phyloP scores from a whole-genome alignment of 148 eudicot genomes.

The Rhododendron molle region DNA sequence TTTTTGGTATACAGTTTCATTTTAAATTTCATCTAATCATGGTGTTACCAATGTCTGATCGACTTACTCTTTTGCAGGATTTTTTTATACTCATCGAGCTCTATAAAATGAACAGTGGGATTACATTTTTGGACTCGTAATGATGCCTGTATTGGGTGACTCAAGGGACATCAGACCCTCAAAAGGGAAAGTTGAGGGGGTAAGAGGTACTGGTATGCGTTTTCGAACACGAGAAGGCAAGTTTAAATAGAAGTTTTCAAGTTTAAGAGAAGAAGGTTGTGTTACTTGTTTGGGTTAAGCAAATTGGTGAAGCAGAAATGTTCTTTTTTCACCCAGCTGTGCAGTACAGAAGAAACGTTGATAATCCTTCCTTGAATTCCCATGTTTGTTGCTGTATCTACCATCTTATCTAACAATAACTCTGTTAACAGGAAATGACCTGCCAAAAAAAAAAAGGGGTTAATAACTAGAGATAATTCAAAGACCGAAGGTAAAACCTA shows the following conservation, averaged over 20 bases:
- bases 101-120: not conserved
- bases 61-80: not conserved
- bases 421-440: conserved; percentile 94
- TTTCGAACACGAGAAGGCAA: too few species aligned
- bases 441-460: conserved; percentile 19
- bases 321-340: conserved; percentile 75
- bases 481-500: not conserved
- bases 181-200: not conserved
- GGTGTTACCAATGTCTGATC: not conserved
- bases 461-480: not conserved
- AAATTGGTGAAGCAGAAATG: conserved; percentile 48
- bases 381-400: conserved; percentile 67
- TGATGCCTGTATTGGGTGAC: not conserved
- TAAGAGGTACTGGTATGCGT: not conserved
- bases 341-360: conserved; percentile 77
- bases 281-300: conserved; percentile 56
- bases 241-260: not conserved
- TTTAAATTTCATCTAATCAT: too few species aligned
- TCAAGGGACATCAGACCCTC: not conserved
- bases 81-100: not conserved
- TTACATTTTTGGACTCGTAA: not conserved
- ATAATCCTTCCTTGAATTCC: conserved; percentile 80
- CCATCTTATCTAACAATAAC: conserved; percentile 77
- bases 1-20: not conserved
- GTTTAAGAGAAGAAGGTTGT: not conserved